Evolutionary conservation across 768 basidiomycete genomes (phyloP), one percentile per base, ranked within the genome.

Genomic region (Pisolithus marmoratus): DNA sequence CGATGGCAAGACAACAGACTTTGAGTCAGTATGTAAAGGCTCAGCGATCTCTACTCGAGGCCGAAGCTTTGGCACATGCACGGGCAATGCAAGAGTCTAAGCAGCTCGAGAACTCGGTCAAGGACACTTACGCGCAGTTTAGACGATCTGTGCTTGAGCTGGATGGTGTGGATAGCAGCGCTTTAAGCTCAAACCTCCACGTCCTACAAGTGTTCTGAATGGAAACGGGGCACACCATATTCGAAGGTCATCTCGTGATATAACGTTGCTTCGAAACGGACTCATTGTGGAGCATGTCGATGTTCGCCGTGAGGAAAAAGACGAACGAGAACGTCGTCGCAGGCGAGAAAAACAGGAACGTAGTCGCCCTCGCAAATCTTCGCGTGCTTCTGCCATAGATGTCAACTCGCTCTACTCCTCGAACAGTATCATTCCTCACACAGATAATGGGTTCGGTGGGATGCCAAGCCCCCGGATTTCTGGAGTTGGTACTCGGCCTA

Each of bases 261-360:
- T 90, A 14, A 89, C 90, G 0, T 72, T 94, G 9, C 78, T 94
- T 20, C 87, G 92, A 67, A 93, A 90, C 57, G 90, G 90, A 3
- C 83, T 94, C 77, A 88, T 92, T 48, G 85, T 93, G 8, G 92
- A 94, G 60, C 87, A 89, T 54, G 86, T 94, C 36, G 81, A 94
- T 65, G 81, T 94, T 19, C 81, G 84, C 29, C 84, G 76, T 56
- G 89, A 90, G 66, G 90, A 90, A 65, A 79, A 72, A 52, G 88
- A 89, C 57, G 86, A 83, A 36, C 78, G 80, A 41, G 85, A 88
- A 41, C 82, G 87, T 24, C 74, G 76, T 52, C 80, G 80, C 53
- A 83, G 75, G 59, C 85, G 89, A 55, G 90, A 86, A 58, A 81
- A 72, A 60, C 80, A 84, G 41, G 70, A 74, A 17, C 63, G 73